Base-by-base conservation (phyloP, 2,329 filamentous ascomycete genomes). In the Ceratocystis harringtonii region DNA sequence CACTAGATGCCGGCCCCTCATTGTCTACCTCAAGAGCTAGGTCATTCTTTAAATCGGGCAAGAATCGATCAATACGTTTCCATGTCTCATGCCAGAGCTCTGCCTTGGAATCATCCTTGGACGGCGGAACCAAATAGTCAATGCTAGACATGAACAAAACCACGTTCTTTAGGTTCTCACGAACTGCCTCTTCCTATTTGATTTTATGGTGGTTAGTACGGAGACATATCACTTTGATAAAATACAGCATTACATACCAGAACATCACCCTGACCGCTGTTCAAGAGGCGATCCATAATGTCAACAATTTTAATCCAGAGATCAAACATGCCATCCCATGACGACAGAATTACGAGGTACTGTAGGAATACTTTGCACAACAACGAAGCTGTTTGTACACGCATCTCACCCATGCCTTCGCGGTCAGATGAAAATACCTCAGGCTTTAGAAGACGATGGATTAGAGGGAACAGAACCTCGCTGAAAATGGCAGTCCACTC, bases 401-500 rank as follows among this genome's bases (percentile, higher is more conserved):
- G 82, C 63, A 94, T 97, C 75, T 97, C 92, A 69, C 89, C 89
- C 94, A 99, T 99, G 45, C 94, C 94, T 44, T 88, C 80, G 1
- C 90, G 88, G 73, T 99, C 94, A 1, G 88, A 88, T 64, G 92
- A 90, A 74, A 95, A 96, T 8, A 96, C 87, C 75, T 99, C 94
- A 0, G 94, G 94, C 74, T 96, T 96, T 17, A 99, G 80, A 1
- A 99, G 81, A 68, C 89, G 84, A 44, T 88, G 80, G 68, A 97
- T 92, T 15, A 99, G 80, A 1, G 94, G 94, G 75, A 99, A 96
- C 17, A 99, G 79, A 1, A 97, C 92, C 72, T 96, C 89, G 68
- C 86, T 85, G 74, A 99, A 99, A 63, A 99, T 96, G 50, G 90
- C 89, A 0, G 88, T 94, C 92, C 94, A 97, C 76, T 95, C 90